phyloP scores from a whole-genome alignment of 306 rosid species.

The Cucurbita pepo region DNA sequence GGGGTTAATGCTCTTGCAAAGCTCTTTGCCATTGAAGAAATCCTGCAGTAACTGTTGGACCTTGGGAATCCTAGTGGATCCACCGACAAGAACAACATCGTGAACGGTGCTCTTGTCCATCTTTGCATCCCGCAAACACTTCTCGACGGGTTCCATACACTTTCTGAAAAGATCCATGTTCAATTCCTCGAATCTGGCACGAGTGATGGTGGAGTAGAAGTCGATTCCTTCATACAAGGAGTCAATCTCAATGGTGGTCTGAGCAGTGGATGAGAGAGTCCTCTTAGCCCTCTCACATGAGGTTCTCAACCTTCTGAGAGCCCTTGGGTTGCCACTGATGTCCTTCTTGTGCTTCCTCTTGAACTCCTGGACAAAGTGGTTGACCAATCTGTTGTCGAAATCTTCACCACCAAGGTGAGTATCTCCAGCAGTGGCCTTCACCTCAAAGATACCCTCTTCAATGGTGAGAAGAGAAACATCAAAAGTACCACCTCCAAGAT shows the following conservation, averaged over 20 bases:
- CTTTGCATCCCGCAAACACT: constrained; percentile 58
- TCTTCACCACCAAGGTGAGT: constrained; percentile 63
- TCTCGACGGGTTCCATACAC: constrained; percentile 67
- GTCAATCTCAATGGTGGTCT: constrained; percentile 56
- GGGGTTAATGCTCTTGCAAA: constrained; percentile 62
- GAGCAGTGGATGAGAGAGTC: constrained; percentile 50
- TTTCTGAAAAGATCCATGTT: constrained; percentile 58
- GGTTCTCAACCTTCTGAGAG: constrained; percentile 57
- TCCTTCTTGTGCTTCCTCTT: constrained; percentile 63
- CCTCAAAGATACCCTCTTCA: constrained; percentile 69
- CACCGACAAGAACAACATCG: constrained; percentile 63
- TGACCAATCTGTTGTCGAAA: constrained; percentile 57
- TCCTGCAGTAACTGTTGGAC: constrained; percentile 52
- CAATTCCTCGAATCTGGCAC: constrained; percentile 59
- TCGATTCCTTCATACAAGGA: constrained; percentile 63
- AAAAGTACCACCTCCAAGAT: constrained; percentile 65
- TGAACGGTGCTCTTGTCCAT: constrained; percentile 49
- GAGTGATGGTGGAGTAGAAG: constrained; percentile 50
- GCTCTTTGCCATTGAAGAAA: constrained; percentile 55
- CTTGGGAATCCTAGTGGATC: constrained; percentile 62
- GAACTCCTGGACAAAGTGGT: constrained; percentile 56
- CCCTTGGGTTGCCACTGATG: constrained; percentile 57
- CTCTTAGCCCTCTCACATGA: constrained; percentile 53
- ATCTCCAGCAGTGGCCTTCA: constrained; percentile 64
- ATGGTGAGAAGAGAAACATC: constrained; percentile 58